Percentiles rank a stretch among this genome's conserved stretches.
Conservation (phyloP, 2,329 filamentous ascomycete species). For the Cladosporium colombiae region DNA sequence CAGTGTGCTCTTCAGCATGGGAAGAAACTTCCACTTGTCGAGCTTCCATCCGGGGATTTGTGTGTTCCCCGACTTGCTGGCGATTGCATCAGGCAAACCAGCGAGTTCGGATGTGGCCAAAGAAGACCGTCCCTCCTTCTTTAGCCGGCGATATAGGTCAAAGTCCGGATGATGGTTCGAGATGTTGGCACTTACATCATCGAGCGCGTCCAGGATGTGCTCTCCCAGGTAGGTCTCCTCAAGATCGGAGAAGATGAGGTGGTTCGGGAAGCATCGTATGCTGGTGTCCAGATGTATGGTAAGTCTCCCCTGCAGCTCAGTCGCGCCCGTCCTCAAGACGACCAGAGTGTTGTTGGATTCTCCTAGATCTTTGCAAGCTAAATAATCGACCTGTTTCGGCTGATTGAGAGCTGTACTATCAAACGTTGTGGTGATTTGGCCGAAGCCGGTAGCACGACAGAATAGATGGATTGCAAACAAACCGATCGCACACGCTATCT, state of each 20-base stretch:
- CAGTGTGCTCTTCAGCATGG: conserved; percentile 39
- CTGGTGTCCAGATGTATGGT: conserved; percentile 57
- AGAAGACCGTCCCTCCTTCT: conserved; percentile 33
- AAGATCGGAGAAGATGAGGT: conserved; percentile 61
- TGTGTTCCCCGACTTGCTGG: background rate
- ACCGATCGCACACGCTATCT: too few species aligned
- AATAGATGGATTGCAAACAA: background rate
- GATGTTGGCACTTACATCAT: conserved; percentile 33
- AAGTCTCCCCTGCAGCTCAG: conserved; percentile 57
- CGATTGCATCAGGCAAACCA: background rate
- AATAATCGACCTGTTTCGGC: too few species aligned
- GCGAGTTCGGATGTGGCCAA: conserved; percentile 32
- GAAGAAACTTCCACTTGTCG: conserved; percentile 43
- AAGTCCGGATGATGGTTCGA: conserved; percentile 37
- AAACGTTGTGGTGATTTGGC: too few species aligned
- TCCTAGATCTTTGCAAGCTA: conserved; percentile 18
- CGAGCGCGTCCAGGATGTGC: conserved; percentile 39
- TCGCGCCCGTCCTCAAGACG: conserved; percentile 62
- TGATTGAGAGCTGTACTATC: too few species aligned
- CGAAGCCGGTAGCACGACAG: conserved; percentile 8
- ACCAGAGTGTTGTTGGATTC: conserved; percentile 55
- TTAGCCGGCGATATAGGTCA: conserved; percentile 39
- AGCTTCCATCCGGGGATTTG: conserved; percentile 30
- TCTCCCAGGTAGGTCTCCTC: conserved; percentile 52
- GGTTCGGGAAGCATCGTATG: conserved; percentile 56